Evolutionary conservation across 768 basidiomycete species (phyloP).

Genomic region (Lepiota venenata): DNA sequence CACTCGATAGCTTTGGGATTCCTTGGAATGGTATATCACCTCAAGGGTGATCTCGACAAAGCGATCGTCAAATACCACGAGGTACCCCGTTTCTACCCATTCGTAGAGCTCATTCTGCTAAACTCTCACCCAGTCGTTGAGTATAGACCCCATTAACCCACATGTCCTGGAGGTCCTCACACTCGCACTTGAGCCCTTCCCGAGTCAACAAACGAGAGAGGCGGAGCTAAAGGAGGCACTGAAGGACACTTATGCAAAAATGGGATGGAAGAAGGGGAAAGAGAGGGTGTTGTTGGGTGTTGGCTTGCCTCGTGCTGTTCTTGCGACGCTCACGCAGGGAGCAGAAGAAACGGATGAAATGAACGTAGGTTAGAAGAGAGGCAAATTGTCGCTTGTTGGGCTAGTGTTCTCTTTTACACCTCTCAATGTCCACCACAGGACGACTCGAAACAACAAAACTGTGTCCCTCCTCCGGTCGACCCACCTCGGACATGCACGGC

Average conservation of each 20-base stretch:
- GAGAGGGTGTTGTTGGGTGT: slow-evolving; percentile 6
- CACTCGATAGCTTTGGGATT: slow-evolving; percentile 80
- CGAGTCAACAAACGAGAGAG: slow-evolving; percentile 9
- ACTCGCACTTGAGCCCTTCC: slow-evolving; percentile 63
- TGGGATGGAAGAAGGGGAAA: slow-evolving; percentile 10
- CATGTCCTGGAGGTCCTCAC: slow-evolving; percentile 81
- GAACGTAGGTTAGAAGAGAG: slow-evolving; percentile 4
- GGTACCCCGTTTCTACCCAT: slow-evolving; percentile 34
- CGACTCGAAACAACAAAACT: not conserved
- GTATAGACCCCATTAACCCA: slow-evolving; percentile 79
- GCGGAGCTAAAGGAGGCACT: slow-evolving; percentile 6
- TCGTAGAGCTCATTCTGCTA: not conserved
- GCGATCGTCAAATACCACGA: slow-evolving; percentile 94
- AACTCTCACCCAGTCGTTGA: slow-evolving; percentile 53
- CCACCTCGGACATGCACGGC: slow-evolving; percentile 12
- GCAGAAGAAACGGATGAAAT: slow-evolving; percentile 11
- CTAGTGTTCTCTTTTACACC: not conserved
- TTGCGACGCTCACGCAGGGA: not conserved
- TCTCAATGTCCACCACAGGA: not conserved
- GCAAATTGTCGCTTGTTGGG: not conserved
- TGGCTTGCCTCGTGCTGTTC: slow-evolving; percentile 1
- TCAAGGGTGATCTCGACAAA: slow-evolving; percentile 65
- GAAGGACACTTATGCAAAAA: slow-evolving; percentile 6
- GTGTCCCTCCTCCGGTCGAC: not conserved
- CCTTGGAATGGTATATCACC: slow-evolving; percentile 85